Conservation (phyloP, 495 filamentous ascomycete genomes). For the Penicillium flavigenum region DNA sequence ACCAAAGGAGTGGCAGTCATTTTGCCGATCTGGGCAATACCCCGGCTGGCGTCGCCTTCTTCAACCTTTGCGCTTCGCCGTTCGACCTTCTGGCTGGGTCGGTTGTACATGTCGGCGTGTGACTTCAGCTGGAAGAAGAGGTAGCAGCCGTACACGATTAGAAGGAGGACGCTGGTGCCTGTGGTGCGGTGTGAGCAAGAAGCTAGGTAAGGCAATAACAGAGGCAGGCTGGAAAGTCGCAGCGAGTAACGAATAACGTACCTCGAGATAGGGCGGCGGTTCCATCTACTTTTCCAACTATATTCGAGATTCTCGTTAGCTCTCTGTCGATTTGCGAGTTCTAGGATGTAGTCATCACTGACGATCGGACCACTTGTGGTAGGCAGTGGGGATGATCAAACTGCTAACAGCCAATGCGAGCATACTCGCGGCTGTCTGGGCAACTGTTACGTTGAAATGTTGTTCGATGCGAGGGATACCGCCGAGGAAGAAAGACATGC, state of each 20-base stretch:
- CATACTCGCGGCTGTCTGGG: constrained; percentile 83
- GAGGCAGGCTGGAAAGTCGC: background rate
- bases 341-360: constrained; percentile 6
- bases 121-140: constrained; percentile 82
- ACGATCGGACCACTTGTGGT: constrained; percentile 57
- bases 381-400: constrained; percentile 88
- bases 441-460: constrained; percentile 90
- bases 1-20: constrained; percentile 43
- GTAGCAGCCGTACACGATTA: constrained; percentile 74
- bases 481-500: constrained; percentile 91
- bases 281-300: constrained; percentile 19
- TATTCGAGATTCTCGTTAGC: constrained; percentile 14
- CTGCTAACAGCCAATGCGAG: constrained; percentile 75
- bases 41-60: constrained; percentile 59
- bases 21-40: constrained; percentile 60
- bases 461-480: constrained; percentile 79
- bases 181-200: background rate
- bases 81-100: constrained; percentile 65
- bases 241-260: constrained; percentile 30
- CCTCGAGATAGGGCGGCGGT: constrained; percentile 39
- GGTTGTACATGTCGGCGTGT: constrained; percentile 71
- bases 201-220: background rate
- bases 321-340: background rate
- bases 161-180: constrained; percentile 70
- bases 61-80: constrained; percentile 51